Percentiles rank a stretch among this genome's conserved stretches.
phyloP scores from a whole-genome alignment of 768 basidiomycete genomes.

The Leccinum uliginosum region DNA sequence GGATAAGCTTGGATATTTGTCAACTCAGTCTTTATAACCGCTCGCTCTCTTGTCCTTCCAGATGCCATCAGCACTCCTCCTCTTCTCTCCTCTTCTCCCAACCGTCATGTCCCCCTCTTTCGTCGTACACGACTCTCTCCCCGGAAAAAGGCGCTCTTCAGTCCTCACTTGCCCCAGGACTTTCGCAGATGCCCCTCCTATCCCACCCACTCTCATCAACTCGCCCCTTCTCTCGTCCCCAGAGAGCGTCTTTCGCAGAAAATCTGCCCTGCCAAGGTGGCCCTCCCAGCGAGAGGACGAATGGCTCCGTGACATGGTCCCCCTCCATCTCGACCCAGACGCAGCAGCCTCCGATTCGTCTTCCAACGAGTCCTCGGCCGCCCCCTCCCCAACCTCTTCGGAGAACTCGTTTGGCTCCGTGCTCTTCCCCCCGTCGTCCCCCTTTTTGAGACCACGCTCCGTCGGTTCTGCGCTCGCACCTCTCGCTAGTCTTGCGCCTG shows the following conservation, averaged over 20 bases:
- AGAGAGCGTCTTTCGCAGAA: constrained; percentile 44
- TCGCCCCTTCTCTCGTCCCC: constrained; percentile 54
- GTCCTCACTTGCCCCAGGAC: constrained; percentile 11
- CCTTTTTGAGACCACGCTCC: constrained; percentile 23
- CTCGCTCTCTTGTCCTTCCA: not conserved
- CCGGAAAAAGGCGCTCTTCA: constrained; percentile 18
- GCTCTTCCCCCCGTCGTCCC: constrained; percentile 13
- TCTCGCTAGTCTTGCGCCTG: not conserved
- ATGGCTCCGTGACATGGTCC: constrained; percentile 65
- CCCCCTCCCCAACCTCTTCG: constrained; percentile 21
- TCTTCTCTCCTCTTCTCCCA: not conserved
- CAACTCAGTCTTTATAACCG: constrained; percentile 23
- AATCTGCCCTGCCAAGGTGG: constrained; percentile 28
- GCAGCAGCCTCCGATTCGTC: constrained; percentile 8
- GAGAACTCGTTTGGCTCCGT: constrained; percentile 12
- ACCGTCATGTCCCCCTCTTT: constrained; percentile 15
- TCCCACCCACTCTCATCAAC: constrained; percentile 54
- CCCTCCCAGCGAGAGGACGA: constrained; percentile 51
- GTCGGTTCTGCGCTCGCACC: constrained; percentile 7
- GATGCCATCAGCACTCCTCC: constrained; percentile 10
- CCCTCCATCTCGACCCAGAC: constrained; percentile 25
- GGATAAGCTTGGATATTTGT: constrained; percentile 27
- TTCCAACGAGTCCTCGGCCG: not conserved
- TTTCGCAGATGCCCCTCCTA: constrained; percentile 39
- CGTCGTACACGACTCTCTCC: constrained; percentile 12